Conservation (phyloP, 805 yeast genomes). For the Brettanomyces naardenensis region DNA sequence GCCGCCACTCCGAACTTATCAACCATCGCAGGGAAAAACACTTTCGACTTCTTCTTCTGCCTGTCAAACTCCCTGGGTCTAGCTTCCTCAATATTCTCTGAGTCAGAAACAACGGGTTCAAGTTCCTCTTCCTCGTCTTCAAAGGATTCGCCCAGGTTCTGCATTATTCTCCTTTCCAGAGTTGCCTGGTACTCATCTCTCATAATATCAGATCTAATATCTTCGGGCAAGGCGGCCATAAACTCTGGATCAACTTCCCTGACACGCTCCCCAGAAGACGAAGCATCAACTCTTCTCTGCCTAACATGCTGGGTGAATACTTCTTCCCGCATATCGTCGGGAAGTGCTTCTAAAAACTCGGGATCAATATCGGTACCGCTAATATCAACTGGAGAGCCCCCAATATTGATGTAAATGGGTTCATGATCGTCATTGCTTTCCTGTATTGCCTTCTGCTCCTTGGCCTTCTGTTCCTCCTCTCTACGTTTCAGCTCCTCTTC, state of each 20-base stretch:
- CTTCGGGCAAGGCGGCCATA: constrained; percentile 69
- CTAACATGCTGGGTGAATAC: constrained; percentile 80
- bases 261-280: constrained; percentile 33
- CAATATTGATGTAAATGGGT: constrained; percentile 66
- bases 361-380: constrained; percentile 91
- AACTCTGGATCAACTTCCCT: constrained; percentile 76
- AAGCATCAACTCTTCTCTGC: constrained; percentile 57
- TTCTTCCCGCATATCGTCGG: constrained; percentile 89
- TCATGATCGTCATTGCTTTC: constrained; percentile 19
- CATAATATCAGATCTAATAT: constrained; percentile 15
- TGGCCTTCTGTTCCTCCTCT: constrained; percentile 12
- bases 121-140: constrained; percentile 19
- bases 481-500: constrained; percentile 24
- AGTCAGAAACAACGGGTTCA: constrained; percentile 4
- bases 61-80: constrained; percentile 1
- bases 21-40: constrained; percentile 55
- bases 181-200: constrained; percentile 22
- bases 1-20: constrained; percentile 75
- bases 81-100: constrained; percentile 5
- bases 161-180: constrained; percentile 13
- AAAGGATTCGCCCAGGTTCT: constrained; percentile 10
- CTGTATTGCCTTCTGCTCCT: constrained; percentile 15
- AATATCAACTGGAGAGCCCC: constrained; percentile 74
- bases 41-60: constrained; percentile 26
- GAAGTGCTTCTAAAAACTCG: constrained; percentile 80